phyloP scores from a whole-genome alignment of 2,329 filamentous ascomycete genomes.

The Colletotrichum viniferum region DNA sequence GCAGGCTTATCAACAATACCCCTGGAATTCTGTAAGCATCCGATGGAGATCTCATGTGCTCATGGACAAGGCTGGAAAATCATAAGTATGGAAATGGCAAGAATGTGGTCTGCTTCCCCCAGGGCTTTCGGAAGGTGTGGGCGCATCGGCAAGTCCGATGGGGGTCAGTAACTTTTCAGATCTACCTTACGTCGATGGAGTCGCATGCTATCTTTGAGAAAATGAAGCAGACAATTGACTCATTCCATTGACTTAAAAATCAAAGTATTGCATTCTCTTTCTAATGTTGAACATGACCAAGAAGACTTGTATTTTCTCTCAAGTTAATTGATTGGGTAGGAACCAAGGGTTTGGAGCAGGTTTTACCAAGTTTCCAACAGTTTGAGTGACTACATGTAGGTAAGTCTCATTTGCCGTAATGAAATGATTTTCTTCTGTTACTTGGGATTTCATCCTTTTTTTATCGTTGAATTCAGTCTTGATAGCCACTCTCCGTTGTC shows the following conservation, averaged over 20 bases:
- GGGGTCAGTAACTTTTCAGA: not conserved
- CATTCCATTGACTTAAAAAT: no score
- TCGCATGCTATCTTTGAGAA: not conserved
- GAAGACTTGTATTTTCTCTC: fast-evolving
- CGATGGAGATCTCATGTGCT: not conserved
- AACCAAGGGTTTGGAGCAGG: not conserved
- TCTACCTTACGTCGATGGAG: not conserved
- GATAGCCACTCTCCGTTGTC: no score
- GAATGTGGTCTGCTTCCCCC: not conserved
- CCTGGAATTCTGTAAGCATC: not conserved
- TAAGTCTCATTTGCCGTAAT: not conserved
- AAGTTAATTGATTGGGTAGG: fast-evolving
- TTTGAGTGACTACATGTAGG: fast-evolving
- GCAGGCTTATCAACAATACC: not conserved
- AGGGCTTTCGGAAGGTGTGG: not conserved
- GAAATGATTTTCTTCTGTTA: not conserved
- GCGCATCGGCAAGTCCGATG: not conserved
- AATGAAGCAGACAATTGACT: not conserved
- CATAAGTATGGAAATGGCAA: not conserved
- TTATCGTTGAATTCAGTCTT: no score
- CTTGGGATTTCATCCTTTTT: fast-evolving
- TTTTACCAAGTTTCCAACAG: not conserved
- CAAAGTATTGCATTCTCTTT: no score
- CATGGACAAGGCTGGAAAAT: not conserved
- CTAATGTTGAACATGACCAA: not conserved